Evolutionary conservation across 176 grass and related monocot species (phyloP).

Genomic region (Cenchrus purpureus): DNA sequence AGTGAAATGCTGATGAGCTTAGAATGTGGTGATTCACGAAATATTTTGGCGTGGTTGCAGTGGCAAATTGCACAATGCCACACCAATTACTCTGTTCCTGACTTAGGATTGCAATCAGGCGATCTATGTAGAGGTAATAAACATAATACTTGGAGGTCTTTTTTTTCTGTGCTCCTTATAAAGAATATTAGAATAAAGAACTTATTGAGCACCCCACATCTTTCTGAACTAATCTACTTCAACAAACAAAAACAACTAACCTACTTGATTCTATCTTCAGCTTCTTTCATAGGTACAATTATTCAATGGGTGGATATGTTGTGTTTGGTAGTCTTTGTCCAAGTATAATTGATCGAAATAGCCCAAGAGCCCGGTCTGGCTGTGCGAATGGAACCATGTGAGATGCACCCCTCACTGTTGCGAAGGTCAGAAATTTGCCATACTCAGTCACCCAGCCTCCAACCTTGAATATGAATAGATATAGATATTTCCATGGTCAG

Average conservation of each 20-base stretch:
- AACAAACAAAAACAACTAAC: constrained; percentile 6
- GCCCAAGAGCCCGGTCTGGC: constrained; percentile 70
- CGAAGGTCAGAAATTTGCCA: constrained; percentile 80
- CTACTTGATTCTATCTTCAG: constrained; percentile 36
- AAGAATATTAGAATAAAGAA: constrained; percentile 27
- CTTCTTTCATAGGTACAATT: constrained; percentile 41
- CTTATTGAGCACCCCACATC: constrained; percentile 40
- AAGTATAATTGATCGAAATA: constrained; percentile 75
- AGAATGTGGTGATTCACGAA: neutral
- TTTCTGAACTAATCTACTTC: constrained; percentile 2
- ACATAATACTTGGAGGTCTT: neutral
- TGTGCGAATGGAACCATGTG: constrained; percentile 97
- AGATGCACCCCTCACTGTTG: constrained; percentile 85
- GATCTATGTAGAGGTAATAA: constrained; percentile 13
- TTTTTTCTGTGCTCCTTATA: constrained; percentile 28
- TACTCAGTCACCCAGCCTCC: constrained; percentile 95
- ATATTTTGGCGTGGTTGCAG: constrained; percentile 9
- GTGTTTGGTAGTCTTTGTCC: constrained; percentile 81
- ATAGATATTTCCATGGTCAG: constrained; percentile 7
- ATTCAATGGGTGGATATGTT: constrained; percentile 61
- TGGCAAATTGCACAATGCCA: neutral
- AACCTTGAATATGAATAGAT: constrained; percentile 54
- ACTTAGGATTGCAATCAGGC: constrained; percentile 22
- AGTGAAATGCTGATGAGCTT: constrained; percentile 5
- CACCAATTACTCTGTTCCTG: constrained; percentile 14